These are phyloP conservation scores for Thuja plicata DNA, from an alignment of 83 land plant genomes.

Conservation along the genomic window DNA sequence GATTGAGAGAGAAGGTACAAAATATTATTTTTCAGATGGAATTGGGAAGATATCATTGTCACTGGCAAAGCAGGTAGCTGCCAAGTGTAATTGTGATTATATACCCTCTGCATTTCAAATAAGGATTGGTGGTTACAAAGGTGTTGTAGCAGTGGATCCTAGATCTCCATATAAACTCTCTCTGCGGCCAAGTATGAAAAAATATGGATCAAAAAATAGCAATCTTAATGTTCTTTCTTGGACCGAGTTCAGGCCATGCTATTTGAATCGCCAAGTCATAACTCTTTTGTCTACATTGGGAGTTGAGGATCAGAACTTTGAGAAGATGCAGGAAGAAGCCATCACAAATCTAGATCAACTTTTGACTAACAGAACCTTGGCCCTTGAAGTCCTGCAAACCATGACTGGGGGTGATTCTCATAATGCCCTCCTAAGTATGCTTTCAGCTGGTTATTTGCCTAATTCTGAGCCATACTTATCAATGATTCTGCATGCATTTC, in stretches of 20 bases:
- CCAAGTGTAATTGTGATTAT: conserved; percentile 43
- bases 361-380: conserved; percentile 53
- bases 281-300: no score
- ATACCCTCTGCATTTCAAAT: conserved; percentile 95
- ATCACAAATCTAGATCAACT: conserved; percentile 55
- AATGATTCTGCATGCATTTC: conserved; percentile 75
- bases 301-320: no score
- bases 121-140: conserved; percentile 92
- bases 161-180: conserved; percentile 64
- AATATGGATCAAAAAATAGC: conserved; percentile 60
- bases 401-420: no score
- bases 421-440: no score
- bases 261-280: no score
- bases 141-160: conserved; percentile 96
- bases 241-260: no score
- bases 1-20: conserved; percentile 16
- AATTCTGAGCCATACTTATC: conserved; percentile 79
- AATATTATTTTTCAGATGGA: conserved; percentile 84
- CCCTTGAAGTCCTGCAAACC: conserved; percentile 59
- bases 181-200: conserved; percentile 85
- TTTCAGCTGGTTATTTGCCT: no score
- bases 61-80: conserved; percentile 66
- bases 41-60: conserved; percentile 83
- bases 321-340: conserved; percentile 53
- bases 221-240: conserved; percentile 74